Evolutionary conservation across 805 yeast species (phyloP).

Genomic region (Ogataea populi-albae): DNA sequence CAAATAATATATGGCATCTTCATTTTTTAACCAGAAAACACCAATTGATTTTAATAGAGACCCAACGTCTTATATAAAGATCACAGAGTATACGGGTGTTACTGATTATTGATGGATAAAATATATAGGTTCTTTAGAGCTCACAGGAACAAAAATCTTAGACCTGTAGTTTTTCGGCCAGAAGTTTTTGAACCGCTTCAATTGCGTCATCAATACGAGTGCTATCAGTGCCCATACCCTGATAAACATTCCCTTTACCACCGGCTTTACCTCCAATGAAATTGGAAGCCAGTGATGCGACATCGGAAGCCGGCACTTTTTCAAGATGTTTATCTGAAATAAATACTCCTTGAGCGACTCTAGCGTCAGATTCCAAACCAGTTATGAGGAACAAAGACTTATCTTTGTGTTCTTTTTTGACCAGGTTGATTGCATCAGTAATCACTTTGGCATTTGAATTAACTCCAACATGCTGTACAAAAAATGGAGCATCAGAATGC

Average conservation of each 20-base stretch:
- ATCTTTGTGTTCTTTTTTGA: conserved; percentile 71
- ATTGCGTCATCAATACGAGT: conserved; percentile 71
- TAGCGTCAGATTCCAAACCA: conserved; percentile 55
- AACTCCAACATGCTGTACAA: conserved; percentile 67
- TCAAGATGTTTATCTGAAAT: conserved; percentile 67
- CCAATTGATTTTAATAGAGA: no score
- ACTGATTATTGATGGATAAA: no score
- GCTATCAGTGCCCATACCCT: conserved; percentile 92
- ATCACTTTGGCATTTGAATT: conserved; percentile 89
- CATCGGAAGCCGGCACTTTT: conserved; percentile 67
- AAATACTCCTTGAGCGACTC: conserved; percentile 95
- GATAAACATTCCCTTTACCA: conserved; percentile 94
- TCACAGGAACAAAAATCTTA: conserved; percentile 3
- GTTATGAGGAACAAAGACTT: conserved; percentile 79
- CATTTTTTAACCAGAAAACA: no score
- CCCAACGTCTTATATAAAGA: no score
- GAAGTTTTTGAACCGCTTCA: conserved; percentile 58
- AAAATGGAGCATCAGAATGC: conserved; percentile 49
- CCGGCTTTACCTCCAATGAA: conserved; percentile 96
- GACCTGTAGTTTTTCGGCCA: conserved; percentile 52
- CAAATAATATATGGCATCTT: no score
- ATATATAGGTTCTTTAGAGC: no score
- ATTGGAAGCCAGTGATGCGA: conserved; percentile 67
- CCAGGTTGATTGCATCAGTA: conserved; percentile 83
- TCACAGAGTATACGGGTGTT: no score